Percentiles rank a stretch among this genome's conserved stretches.
These are phyloP conservation scores for Prunus davidiana DNA, from an alignment of 306 rosid species.

Conservation along the genomic window DNA sequence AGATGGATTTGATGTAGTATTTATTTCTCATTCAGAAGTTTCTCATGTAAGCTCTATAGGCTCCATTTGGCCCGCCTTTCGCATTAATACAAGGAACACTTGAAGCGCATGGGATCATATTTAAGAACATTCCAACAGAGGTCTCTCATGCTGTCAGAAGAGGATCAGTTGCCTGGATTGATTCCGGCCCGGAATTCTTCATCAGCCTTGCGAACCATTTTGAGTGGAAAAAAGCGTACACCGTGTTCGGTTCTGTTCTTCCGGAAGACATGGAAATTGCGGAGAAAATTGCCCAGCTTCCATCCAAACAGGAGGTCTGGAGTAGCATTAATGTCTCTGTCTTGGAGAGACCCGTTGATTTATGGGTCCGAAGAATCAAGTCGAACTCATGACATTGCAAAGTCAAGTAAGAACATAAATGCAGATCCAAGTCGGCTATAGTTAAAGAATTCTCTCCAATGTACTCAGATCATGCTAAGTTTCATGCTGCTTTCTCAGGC, in stretches of 20 bases:
- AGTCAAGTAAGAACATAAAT: not conserved
- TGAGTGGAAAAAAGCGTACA: slow-evolving; percentile 63
- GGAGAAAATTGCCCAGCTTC: slow-evolving; percentile 61
- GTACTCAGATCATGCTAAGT: not conserved
- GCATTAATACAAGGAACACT: slow-evolving; percentile 79
- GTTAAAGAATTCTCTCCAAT: not conserved
- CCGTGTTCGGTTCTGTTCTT: slow-evolving; percentile 67
- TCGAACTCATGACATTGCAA: slow-evolving; percentile 20
- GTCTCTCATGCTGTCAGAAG: slow-evolving; percentile 40
- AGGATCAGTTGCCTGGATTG: slow-evolving; percentile 86
- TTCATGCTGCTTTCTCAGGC: not conserved
- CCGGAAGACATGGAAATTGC: slow-evolving; percentile 56
- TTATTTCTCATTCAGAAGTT: slow-evolving; percentile 12
- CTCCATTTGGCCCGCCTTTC: slow-evolving; percentile 81
- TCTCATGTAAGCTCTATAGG: slow-evolving; percentile 36
- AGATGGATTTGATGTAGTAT: not conserved
- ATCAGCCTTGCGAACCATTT: slow-evolving; percentile 71
- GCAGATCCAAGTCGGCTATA: not conserved
- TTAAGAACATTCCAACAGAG: slow-evolving; percentile 54
- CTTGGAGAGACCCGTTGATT: slow-evolving; percentile 51
- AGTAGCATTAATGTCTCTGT: slow-evolving; percentile 45
- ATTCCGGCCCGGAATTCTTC: slow-evolving; percentile 79
- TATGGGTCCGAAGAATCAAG: slow-evolving; percentile 38
- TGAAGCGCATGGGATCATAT: slow-evolving; percentile 56
- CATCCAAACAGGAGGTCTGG: slow-evolving; percentile 56